A percentile compares a stretch with the other conserved stretches of the same genome.
Evolutionary conservation across 805 yeast species (phyloP).

Genomic region (Cyberlindnera suaveolens): DNA sequence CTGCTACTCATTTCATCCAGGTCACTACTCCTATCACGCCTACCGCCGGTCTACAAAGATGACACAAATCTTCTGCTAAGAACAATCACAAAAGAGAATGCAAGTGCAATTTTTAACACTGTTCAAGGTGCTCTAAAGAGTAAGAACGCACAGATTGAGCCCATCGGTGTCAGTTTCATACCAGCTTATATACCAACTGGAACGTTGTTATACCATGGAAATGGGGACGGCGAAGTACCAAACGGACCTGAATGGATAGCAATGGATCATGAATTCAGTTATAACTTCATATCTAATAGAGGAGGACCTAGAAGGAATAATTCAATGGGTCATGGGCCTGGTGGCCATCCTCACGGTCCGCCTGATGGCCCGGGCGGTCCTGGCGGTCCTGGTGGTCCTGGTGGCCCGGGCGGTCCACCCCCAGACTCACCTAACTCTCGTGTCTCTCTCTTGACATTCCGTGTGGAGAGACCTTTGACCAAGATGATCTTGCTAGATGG

Average conservation of each 20-base stretch:
- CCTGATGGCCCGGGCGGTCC: conserved; percentile 5
- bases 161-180: conserved; percentile 50
- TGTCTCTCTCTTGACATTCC: conserved; percentile 37
- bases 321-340: conserved; percentile 2
- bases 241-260: conserved; percentile 55
- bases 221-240: conserved; percentile 36
- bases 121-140: conserved; percentile 47
- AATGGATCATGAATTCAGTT: conserved; percentile 56
- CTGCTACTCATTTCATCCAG: too few relatives aligned
- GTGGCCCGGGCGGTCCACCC: neutral
- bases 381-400: conserved; percentile 5
- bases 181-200: conserved; percentile 59
- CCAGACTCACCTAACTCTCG: conserved; percentile 2
- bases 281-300: conserved; percentile 34
- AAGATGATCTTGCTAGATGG: conserved; percentile 54
- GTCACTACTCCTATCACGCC: too few relatives aligned
- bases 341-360: conserved; percentile 2
- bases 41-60: neutral
- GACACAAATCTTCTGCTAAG: neutral
- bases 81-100: conserved; percentile 36
- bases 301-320: conserved; percentile 9
- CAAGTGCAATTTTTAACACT: conserved; percentile 50
- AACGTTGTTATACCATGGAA: conserved; percentile 51
- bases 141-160: conserved; percentile 44
- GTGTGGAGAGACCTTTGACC: conserved; percentile 40